Conservation (phyloP, 1,139 yeast species). For the Zygosaccharomyces pseudobailii region DNA sequence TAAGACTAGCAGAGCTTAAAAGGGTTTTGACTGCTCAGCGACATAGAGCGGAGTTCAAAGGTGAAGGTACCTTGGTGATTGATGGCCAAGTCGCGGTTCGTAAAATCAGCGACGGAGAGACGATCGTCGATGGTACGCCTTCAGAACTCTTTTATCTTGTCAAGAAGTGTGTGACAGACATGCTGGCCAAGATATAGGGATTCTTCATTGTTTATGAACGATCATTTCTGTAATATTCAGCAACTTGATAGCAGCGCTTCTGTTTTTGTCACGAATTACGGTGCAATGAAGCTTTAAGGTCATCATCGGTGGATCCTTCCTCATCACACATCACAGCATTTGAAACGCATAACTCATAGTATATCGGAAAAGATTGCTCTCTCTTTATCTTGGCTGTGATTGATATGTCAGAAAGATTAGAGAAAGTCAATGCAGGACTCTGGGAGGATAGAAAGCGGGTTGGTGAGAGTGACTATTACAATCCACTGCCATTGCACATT, state of each 20-base stretch:
- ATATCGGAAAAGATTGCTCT: no score
- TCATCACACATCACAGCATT: no score
- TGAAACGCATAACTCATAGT: not conserved
- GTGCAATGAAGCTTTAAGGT: not conserved
- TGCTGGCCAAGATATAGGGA: conserved; percentile 57
- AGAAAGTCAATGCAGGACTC: conserved; percentile 8
- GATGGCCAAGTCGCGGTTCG: conserved; percentile 72
- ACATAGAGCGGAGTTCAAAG: conserved; percentile 79
- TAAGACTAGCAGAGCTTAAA: conserved; percentile 75
- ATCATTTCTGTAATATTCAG: not conserved
- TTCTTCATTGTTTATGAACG: not conserved
- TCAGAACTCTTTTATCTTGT: conserved; percentile 76
- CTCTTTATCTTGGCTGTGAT: no score
- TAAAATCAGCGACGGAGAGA: conserved; percentile 75
- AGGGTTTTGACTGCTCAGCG: conserved; percentile 54
- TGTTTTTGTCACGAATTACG: not conserved
- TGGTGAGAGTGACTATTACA: conserved; percentile 1
- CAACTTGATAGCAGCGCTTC: not conserved
- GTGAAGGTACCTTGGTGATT: conserved; percentile 88
- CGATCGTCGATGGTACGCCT: conserved; percentile 77
- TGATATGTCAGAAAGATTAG: not conserved
- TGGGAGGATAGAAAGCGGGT: conserved; percentile 11
- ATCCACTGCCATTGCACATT: conserved; percentile 38
- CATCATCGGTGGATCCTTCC: no score
- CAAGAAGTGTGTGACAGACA: conserved; percentile 65